These are phyloP conservation scores for Tetrapisispora phaffii DNA, from an alignment of 805 yeast species.

Conservation along the genomic window DNA sequence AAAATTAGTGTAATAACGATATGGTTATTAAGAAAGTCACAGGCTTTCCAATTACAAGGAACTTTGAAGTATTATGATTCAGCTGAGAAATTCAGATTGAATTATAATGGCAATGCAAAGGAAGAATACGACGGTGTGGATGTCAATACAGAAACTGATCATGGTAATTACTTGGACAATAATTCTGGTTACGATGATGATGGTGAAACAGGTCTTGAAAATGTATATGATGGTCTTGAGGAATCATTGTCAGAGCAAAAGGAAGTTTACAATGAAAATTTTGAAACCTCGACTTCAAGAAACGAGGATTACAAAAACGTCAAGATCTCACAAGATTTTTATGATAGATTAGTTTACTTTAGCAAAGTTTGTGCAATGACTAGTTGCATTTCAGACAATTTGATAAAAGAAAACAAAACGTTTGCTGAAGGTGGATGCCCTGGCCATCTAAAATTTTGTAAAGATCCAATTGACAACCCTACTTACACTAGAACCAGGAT, in stretches of 20 bases:
- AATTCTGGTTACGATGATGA: not conserved
- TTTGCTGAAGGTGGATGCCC: constrained; percentile 30
- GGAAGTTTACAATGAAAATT: not conserved
- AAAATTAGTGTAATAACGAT: not conserved
- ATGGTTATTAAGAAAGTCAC: not conserved
- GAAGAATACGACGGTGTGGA: not conserved
- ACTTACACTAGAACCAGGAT: constrained; percentile 28
- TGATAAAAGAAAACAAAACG: constrained; percentile 17
- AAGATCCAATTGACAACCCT: constrained; percentile 18
- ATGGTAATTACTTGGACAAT: not conserved
- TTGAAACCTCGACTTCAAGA: not conserved
- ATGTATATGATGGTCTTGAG: not conserved
- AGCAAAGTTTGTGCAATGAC: constrained; percentile 29
- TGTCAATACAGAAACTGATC: too few relatives aligned
- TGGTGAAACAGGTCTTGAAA: not conserved
- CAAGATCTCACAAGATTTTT: constrained; percentile 8
- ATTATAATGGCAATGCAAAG: not conserved
- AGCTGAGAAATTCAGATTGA: not conserved
- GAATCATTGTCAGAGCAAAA: not conserved
- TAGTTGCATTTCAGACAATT: constrained; percentile 27
- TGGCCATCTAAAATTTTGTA: constrained; percentile 23
- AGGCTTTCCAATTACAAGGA: not conserved
- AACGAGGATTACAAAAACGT: not conserved
- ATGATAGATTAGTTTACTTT: constrained; percentile 25
- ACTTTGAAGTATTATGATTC: not conserved